A percentile compares a stretch with the other conserved stretches of the same genome.
Evolutionary conservation across 179 eudicot genomes (phyloP).

Genomic region (Beta lomatogona): DNA sequence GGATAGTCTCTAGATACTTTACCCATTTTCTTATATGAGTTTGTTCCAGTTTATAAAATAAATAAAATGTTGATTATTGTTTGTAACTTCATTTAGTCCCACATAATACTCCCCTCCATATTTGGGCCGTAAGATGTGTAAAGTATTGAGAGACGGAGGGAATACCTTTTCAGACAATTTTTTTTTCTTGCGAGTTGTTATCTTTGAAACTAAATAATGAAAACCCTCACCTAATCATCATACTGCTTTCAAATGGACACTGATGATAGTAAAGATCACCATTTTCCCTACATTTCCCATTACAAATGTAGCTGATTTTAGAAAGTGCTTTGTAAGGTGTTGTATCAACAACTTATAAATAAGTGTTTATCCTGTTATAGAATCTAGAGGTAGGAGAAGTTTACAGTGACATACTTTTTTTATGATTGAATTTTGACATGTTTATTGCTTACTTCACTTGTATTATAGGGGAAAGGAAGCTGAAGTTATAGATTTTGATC

Average conservation of each 20-base stretch:
- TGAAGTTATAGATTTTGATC: conserved; percentile 97
- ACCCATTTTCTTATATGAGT: no score
- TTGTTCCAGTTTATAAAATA: no score
- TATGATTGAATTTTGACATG: conserved; percentile 1
- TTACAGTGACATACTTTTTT: neutral
- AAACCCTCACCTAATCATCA: neutral
- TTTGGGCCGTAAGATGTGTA: no score
- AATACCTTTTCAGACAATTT: neutral
- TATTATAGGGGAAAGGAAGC: conserved; percentile 96
- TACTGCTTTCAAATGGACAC: neutral
- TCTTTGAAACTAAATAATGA: neutral
- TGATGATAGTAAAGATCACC: neutral
- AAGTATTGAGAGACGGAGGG: no score
- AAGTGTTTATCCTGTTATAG: neutral
- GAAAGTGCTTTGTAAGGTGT: neutral
- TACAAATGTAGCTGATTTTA: neutral
- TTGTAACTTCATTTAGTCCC: no score
- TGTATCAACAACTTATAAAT: neutral
- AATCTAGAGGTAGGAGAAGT: neutral
- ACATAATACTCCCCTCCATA: no score
- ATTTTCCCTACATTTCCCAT: neutral
- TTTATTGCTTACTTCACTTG: neutral
- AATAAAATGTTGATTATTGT: no score
- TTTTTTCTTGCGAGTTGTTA: neutral
- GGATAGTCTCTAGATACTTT: no score